These are phyloP conservation scores for Populus pruinosa DNA, from an alignment of 345 rosid species.

Conservation along the genomic window DNA sequence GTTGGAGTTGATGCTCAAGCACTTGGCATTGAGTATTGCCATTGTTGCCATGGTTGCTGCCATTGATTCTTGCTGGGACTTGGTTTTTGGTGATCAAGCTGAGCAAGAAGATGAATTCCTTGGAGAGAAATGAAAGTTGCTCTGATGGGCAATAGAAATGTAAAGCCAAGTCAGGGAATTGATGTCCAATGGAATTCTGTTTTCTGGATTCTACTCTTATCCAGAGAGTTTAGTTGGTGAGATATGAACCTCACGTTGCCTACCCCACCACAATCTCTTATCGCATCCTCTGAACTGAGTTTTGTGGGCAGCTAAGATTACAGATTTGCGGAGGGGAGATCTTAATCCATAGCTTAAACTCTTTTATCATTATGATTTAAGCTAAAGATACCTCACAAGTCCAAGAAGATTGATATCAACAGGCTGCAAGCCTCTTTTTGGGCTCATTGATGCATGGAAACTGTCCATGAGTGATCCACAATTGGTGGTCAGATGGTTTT, in stretches of 20 bases:
- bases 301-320: background rate
- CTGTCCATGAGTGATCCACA: background rate
- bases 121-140: slow-evolving; percentile 14
- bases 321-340: background rate
- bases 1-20: slow-evolving; percentile 38
- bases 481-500: background rate
- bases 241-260: slow-evolving; percentile 35
- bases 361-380: background rate
- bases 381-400: background rate
- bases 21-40: slow-evolving; percentile 57
- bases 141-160: slow-evolving; percentile 11
- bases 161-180: slow-evolving; percentile 12
- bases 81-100: background rate
- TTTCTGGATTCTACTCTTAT: slow-evolving; percentile 61
- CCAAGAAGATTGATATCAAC: background rate
- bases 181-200: slow-evolving; percentile 38
- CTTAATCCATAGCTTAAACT: background rate
- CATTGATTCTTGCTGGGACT: slow-evolving; percentile 24
- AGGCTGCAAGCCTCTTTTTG: background rate
- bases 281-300: slow-evolving; percentile 17
- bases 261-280: slow-evolving; percentile 29
- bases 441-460: background rate
- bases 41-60: slow-evolving; percentile 65
- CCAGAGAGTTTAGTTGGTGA: slow-evolving; percentile 31
- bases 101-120: background rate